Percentiles rank a stretch among this genome's conserved stretches.
Evolutionary conservation across 202 grass and related monocot genomes (phyloP).

Genomic region (Schoenoplectus tabernaemontani): DNA sequence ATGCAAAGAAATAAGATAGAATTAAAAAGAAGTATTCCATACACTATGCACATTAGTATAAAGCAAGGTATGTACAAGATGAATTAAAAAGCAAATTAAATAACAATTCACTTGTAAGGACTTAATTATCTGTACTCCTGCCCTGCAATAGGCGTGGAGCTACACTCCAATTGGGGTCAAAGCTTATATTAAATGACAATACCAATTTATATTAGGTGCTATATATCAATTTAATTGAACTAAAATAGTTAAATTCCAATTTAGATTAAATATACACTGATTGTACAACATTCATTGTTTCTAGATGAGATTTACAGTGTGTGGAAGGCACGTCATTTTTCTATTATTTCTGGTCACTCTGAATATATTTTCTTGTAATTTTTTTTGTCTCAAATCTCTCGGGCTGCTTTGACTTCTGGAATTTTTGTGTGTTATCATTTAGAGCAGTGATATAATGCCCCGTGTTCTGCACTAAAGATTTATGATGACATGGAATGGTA

Average conservation of each 20-base stretch:
- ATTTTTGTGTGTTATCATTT: background rate
- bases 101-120: background rate
- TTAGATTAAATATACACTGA: too few species aligned
- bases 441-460: too few species aligned
- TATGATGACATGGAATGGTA: too few species aligned
- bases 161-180: background rate
- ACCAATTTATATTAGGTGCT: background rate
- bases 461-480: too few species aligned
- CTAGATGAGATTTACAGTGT: too few species aligned
- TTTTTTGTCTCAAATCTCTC: background rate
- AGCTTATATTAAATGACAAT: background rate
- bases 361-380: background rate
- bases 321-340: too few species aligned
- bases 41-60: background rate
- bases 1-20: background rate
- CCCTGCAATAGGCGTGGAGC: background rate
- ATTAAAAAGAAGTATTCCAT: background rate
- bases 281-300: too few species aligned
- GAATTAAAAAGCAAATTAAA: background rate
- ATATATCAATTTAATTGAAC: background rate
- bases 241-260: too few species aligned
- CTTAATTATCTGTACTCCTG: background rate
- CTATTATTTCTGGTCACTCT: too few species aligned
- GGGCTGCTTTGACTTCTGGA: background rate
- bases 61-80: background rate